A percentile compares a stretch with the other conserved stretches of the same genome.
Conservation (phyloP, 495 filamentous ascomycete genomes). For the Parmelia sp. region DNA sequence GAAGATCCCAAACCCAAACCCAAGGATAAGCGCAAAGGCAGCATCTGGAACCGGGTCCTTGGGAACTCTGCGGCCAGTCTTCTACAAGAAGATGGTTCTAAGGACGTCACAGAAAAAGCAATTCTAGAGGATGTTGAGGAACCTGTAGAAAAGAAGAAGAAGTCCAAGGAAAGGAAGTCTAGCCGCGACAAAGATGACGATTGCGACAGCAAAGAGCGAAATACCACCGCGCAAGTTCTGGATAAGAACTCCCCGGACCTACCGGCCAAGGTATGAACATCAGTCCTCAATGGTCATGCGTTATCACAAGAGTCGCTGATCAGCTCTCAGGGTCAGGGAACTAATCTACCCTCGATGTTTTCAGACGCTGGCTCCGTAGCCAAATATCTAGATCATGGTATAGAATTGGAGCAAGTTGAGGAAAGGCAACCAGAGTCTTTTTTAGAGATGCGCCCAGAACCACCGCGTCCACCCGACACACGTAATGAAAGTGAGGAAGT, state of each 20-base stretch:
- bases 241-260: conserved; percentile 27
- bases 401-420: conserved; percentile 9
- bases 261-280: conserved; percentile 26
- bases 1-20: conserved; percentile 31
- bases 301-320: conserved; percentile 16
- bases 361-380: conserved; percentile 13
- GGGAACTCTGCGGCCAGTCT: conserved; percentile 16
- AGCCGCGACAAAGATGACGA: conserved; percentile 29
- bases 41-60: conserved; percentile 34
- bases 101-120: conserved; percentile 19
- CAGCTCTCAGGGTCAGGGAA: conserved; percentile 16
- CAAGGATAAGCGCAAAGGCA: conserved; percentile 33
- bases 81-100: conserved; percentile 5
- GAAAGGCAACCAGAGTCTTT: conserved; percentile 39
- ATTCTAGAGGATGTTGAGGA: conserved; percentile 31
- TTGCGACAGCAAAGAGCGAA: conserved; percentile 25
- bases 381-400: conserved; percentile 8
- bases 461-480: conserved; percentile 32
- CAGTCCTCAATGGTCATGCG: conserved; percentile 14
- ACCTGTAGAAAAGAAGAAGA: conserved; percentile 41
- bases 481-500: conserved; percentile 5
- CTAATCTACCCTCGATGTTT: conserved; percentile 3
- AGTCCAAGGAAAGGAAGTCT: conserved; percentile 36
- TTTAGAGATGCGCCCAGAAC: conserved; percentile 47
- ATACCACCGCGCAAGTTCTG: conserved; percentile 9